Base-by-base conservation (phyloP, 2,329 filamentous ascomycete genomes). In the Colletotrichum camelliae region DNA sequence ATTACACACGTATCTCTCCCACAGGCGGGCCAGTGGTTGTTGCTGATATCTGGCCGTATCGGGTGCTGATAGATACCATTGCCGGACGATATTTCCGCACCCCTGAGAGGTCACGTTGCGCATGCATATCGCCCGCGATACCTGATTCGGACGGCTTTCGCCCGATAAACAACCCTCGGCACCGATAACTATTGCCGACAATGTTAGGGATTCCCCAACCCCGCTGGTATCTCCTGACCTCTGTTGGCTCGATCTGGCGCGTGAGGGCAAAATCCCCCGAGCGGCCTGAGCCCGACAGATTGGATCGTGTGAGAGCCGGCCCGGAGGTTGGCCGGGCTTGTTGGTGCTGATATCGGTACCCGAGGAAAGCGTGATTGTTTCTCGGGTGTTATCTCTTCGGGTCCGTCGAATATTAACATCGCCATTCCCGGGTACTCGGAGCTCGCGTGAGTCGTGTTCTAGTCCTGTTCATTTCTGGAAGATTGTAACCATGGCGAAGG, bases 311-410 rank as follows among this genome's bases (percentile, higher is more conserved):
- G 13, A 35, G 15, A 64, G 18, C 69, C 69, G 69, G 73, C 39
- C 73, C 69, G 73, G 69, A 64, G 6, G 64, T 43, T 72, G 69
- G 33, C 73, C 73, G 73, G 73, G 13, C 48, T 12, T 57, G 12
- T 64, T 71, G 48, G 13, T 70, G 58, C 29, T 27, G 55, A 48
- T 72, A 68, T 64, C 64, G 69, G 57, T 3, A 35, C 4, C 31
- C 43, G 43, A 39, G 24, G 31, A 8, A 24, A 24, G 15, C 27
- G 62, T 29, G 10, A 6, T 18, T 29, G 24, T n/a, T 24, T 37
- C 18, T 33, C 21, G 68, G 31, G 31, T 37, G 13, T 55, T 39
- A 33, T 39, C 33, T 31, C 10, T 24, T 43, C 15, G 10, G n/a
- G 24, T 16, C 15, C 29, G 31, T 18, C 15, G 10, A 52, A 72